Base-by-base conservation (phyloP, 495 filamentous ascomycete species). In the Chaetomium fimeti region DNA sequence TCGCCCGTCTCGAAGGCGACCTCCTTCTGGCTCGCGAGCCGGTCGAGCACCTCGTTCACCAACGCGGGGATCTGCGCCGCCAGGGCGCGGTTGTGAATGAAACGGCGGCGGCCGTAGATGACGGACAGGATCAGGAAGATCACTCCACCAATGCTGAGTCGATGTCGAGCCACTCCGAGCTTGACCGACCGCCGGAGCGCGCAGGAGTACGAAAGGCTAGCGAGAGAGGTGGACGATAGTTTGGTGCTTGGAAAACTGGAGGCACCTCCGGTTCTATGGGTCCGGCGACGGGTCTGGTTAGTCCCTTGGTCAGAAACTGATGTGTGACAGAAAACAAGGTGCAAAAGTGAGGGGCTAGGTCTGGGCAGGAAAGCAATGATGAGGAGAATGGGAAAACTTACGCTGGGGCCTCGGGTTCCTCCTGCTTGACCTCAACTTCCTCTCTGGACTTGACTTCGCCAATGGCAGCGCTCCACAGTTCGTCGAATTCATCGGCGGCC, bases 91-190 rank as follows among this genome's bases (percentile, higher is more conserved):
- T 81, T 82, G 56, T 83, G 76, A 16, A 75, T 70, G 72, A 87
- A 80, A 57, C 79, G 77, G 63, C 82, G 75, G 25, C 87, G 86
- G 27, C 77, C 81, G 72, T 91, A 91, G 51, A 81, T 64, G 13
- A 83, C 62, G 16, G 75, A 72, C 24, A 79, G 64, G 28, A 85
- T 40, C n/a, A 81, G 61, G 5, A 88, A 53, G 47, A 85, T 77
- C 76, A 94, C 69, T 82, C 85, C 70, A 82, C 85, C 83, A 96
- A 97, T 85, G 84, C 88, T 81, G 86, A 95, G 81, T 91, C 94
- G 86, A 97, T 98, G 85, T 88, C 89, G 84, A 84, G 90, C 87
- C 91, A 97, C 77, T 83, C 93, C 86, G 86, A 90, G 88, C 82
- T 90, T 85, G 85, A 95, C 79, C 80, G 91, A 92, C 81, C 93